Base-by-base conservation (phyloP, 306 rosid species). In the Benincasa hispida region DNA sequence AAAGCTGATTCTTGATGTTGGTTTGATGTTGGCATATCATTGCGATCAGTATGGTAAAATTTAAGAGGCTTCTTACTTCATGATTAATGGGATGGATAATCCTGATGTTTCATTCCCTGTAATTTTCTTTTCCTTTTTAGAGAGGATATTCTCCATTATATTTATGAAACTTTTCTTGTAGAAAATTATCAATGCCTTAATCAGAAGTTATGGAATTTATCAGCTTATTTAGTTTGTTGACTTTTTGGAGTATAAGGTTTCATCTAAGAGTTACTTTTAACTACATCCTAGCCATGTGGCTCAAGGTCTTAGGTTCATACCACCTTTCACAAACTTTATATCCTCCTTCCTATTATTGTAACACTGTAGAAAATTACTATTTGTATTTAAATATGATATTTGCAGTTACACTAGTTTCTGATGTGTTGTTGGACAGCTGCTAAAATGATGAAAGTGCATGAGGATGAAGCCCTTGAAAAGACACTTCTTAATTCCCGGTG, bases 21-120 rank as follows among this genome's bases (percentile, higher is more conserved):
- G 98, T 81, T 89, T 93, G 86, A 77, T 87, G 94, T 82, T 93
- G 91, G 98, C 98, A 48, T 83, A 87, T 81, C 98, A 87, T 84
- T 93, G 98, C 4, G 97, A 93, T 80, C 90, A 65, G 84, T 91
- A 91, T 74, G 98, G 98, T 93, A 90, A 79, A 77, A 70, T 82
- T 78, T 12, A 24, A 22, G 39, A 69, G 56, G 56, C 21, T 69
- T 69, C 51, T n/a, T n/a, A n/a, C n/a, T 66, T 66, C 30, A 66
- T 42, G 48, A 42, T 66, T 66, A 66, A 35, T 19, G 1, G 10
- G 73, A 66, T 66, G 73, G 9, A 19, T 1, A n/a, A 11, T 19
- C 27, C 74, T 10, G 34, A 21, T 37, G 19, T 67, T 37, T 39
- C 22, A 13, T 41, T 24, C 56, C 14, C 15, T 42, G 48, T 42